phyloP scores from a whole-genome alignment of 2,329 filamentous ascomycete genomes.

The Trichophyton schoenleinii region DNA sequence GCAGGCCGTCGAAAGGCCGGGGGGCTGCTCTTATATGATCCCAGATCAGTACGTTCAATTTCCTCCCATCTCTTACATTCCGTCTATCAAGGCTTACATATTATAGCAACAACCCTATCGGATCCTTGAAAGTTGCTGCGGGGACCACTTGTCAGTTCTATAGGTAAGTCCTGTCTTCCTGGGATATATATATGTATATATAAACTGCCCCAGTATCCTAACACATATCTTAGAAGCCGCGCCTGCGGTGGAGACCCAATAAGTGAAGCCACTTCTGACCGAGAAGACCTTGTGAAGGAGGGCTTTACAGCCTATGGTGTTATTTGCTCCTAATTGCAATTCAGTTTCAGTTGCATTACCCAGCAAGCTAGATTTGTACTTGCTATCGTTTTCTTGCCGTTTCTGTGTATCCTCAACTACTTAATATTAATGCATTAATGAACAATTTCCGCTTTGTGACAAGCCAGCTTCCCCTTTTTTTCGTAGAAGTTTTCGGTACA shows the following conservation, averaged over 20 bases:
- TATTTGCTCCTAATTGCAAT: neutral
- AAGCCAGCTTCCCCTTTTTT: neutral
- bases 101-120: neutral
- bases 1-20: neutral
- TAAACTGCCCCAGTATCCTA: neutral
- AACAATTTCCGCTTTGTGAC: neutral
- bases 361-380: neutral
- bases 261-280: neutral
- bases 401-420: neutral
- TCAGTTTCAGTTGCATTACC: neutral
- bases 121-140: neutral
- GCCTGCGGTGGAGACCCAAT: neutral
- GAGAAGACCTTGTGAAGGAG: neutral
- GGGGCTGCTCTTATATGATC: neutral
- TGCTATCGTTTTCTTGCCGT: neutral
- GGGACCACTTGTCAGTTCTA: neutral
- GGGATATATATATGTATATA: neutral
- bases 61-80: neutral
- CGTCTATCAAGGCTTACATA: no score
- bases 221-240: neutral
- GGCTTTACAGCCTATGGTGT: neutral
- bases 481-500: no score
- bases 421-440: neutral
- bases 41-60: neutral
- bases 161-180: neutral